Percentiles rank a stretch among this genome's conserved stretches.
Evolutionary conservation across 2,329 filamentous ascomycete genomes (phyloP).

Genomic region (Setomelanomma holmii): DNA sequence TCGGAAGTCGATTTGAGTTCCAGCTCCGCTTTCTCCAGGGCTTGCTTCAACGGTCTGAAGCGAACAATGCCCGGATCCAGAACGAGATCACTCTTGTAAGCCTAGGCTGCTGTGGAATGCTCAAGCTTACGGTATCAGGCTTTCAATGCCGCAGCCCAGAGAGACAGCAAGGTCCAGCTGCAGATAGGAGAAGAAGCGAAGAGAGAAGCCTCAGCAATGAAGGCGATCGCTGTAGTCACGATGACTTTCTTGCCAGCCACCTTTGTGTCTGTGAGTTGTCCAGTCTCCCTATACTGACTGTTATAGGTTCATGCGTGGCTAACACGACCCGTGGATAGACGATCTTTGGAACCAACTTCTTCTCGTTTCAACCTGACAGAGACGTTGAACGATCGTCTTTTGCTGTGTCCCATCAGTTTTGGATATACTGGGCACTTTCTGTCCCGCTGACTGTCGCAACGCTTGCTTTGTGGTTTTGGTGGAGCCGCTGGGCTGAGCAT

Average conservation of each 20-base stretch:
- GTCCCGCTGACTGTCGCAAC: conserved; percentile 18
- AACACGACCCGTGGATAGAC: conserved; percentile 5
- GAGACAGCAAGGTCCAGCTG: conserved; percentile 22
- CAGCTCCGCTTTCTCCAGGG: conserved; percentile 15
- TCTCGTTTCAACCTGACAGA: conserved; percentile 13
- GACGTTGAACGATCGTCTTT: not conserved
- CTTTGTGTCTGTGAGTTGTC: conserved; percentile 23
- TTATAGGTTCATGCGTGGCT: not conserved
- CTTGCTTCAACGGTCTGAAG: conserved; percentile 13
- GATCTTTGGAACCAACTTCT: conserved; percentile 20
- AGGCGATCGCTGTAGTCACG: conserved; percentile 28
- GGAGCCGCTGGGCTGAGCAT: conserved; percentile 6
- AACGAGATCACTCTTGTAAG: conserved; percentile 28
- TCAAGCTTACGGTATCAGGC: conserved; percentile 14
- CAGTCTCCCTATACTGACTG: not conserved
- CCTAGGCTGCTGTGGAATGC: not conserved
- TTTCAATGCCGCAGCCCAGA: conserved; percentile 22
- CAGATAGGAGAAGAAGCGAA: conserved; percentile 25
- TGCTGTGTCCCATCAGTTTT: conserved; percentile 20
- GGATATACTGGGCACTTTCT: conserved; percentile 25
- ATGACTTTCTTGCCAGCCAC: conserved; percentile 32
- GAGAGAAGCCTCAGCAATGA: conserved; percentile 28
- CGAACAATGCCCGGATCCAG: conserved; percentile 23
- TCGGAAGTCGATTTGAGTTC: conserved; percentile 13
- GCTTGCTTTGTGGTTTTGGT: conserved; percentile 23